Percentiles rank a stretch among this genome's conserved stretches.
phyloP scores from a whole-genome alignment of 176 grass and related monocot species.

The Metroxylon sagu region DNA sequence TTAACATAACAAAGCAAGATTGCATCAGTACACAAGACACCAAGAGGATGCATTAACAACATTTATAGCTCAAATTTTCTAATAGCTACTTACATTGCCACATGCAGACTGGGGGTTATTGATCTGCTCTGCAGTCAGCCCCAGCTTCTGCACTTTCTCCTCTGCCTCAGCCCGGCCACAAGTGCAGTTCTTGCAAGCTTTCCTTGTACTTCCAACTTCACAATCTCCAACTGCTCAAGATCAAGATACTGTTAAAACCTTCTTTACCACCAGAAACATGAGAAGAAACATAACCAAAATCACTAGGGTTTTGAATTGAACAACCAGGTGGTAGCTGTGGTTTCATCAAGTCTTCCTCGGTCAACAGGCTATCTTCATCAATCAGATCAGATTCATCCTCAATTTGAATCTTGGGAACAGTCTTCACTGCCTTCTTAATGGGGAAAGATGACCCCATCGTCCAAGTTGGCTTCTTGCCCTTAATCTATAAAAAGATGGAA shows the following conservation, averaged over 20 bases:
- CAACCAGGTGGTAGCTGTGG: slow-evolving; percentile 87
- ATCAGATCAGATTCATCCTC: slow-evolving; percentile 70
- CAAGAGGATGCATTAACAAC: no score
- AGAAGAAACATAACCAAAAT: no score
- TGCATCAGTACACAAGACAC: no score
- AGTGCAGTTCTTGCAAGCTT: slow-evolving; percentile 96
- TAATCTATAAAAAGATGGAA: slow-evolving; percentile 36
- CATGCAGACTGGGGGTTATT: slow-evolving; percentile 79
- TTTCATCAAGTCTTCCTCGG: slow-evolving; percentile 90
- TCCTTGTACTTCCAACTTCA: slow-evolving; percentile 74
- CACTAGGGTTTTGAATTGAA: slow-evolving; percentile 9
- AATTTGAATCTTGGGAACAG: slow-evolving; percentile 72
- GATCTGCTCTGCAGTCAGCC: slow-evolving; percentile 71
- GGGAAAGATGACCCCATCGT: slow-evolving; percentile 71
- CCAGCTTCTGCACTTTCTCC: slow-evolving; percentile 75
- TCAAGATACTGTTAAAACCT: no score
- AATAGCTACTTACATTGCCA: slow-evolving; percentile 54
- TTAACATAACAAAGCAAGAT: neutral
- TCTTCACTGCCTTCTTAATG: slow-evolving; percentile 48
- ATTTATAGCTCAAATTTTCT: neutral
- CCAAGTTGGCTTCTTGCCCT: slow-evolving; percentile 85
- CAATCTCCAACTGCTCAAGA: slow-evolving; percentile 54
- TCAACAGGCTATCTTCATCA: slow-evolving; percentile 88
- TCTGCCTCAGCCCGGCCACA: slow-evolving; percentile 88
- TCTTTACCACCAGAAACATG: no score